A percentile compares a stretch with the other conserved stretches of the same genome.
Evolutionary conservation across 352 stramenopile genomes (phyloP).

Genomic region (Phytophthora boehmeriae): DNA sequence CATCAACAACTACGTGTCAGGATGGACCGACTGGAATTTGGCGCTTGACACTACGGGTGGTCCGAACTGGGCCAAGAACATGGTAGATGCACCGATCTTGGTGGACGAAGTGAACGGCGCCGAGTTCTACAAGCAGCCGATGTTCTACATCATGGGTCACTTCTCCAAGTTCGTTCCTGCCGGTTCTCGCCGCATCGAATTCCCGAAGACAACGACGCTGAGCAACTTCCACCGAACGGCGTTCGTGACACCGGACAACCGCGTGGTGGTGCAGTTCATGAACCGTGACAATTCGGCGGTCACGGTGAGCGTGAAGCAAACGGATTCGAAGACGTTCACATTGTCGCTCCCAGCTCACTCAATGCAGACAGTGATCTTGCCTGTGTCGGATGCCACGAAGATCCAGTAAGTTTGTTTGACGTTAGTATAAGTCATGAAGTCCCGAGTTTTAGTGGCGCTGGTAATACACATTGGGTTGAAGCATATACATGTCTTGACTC

Average conservation of each 20-base stretch:
- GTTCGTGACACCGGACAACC: conserved; percentile 48
- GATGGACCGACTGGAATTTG: conserved; percentile 92
- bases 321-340: no score
- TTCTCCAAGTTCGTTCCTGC: conserved; percentile 71
- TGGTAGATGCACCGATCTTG: conserved; percentile 79
- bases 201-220: conserved; percentile 25
- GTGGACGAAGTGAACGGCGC: conserved; percentile 53
- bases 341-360: no score
- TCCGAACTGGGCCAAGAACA: conserved; percentile 81
- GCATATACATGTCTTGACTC: no score
- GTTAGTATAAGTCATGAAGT: not conserved
- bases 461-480: not conserved
- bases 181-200: conserved; percentile 45
- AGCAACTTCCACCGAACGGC: conserved; percentile 46
- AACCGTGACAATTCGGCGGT: conserved; percentile 36
- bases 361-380: not conserved
- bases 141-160: conserved; percentile 84
- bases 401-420: no score
- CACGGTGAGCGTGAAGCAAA: conserved; percentile 8
- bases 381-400: no score
- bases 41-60: conserved; percentile 71
- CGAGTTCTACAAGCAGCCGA: conserved; percentile 84
- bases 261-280: conserved; percentile 32
- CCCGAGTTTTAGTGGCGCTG: not conserved
- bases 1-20: conserved; percentile 72